These are phyloP conservation scores for Candida stauntonica DNA, from an alignment of 805 yeast species.

Conservation along the genomic window DNA sequence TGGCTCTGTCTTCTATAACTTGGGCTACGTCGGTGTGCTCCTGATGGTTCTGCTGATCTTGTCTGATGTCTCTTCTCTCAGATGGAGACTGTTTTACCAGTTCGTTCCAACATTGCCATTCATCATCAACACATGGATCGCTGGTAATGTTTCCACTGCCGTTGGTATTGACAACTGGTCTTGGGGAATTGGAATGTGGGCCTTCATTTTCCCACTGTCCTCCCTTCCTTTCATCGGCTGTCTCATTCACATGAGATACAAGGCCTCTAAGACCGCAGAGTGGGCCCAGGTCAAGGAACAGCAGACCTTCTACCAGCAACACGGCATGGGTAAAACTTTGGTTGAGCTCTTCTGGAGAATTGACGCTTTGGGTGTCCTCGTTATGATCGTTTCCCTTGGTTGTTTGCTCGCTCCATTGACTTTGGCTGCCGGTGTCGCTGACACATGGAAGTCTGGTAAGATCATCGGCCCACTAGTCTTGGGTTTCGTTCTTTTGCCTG, in stretches of 20 bases:
- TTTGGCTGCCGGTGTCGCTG: conserved; percentile 58
- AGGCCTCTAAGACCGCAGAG: conserved; percentile 51
- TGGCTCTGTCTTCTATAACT: conserved; percentile 51
- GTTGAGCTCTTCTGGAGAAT: conserved; percentile 52
- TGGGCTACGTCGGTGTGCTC: conserved; percentile 62
- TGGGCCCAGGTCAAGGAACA: conserved; percentile 39
- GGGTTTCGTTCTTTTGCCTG: conserved; percentile 58
- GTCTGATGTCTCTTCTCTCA: conserved; percentile 64
- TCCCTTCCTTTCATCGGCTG: conserved; percentile 56
- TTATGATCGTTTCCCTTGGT: conserved; percentile 54
- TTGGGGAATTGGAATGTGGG: conserved; percentile 82
- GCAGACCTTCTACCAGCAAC: conserved; percentile 34
- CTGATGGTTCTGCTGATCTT: conserved; percentile 52
- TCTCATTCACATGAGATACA: conserved; percentile 50
- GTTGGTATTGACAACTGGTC: conserved; percentile 43
- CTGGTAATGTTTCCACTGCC: conserved; percentile 50
- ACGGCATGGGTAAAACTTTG: conserved; percentile 33
- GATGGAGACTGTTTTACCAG: conserved; percentile 65
- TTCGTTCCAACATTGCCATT: conserved; percentile 68
- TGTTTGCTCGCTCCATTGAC: conserved; percentile 70
- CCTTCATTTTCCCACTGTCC: conserved; percentile 64
- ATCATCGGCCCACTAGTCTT: conserved; percentile 67
- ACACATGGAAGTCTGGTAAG: conserved; percentile 55
- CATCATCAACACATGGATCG: conserved; percentile 74
- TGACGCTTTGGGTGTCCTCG: conserved; percentile 59